Evolutionary conservation across 257 asterid genomes (phyloP).

Genomic region (Nemophila menziesii): DNA sequence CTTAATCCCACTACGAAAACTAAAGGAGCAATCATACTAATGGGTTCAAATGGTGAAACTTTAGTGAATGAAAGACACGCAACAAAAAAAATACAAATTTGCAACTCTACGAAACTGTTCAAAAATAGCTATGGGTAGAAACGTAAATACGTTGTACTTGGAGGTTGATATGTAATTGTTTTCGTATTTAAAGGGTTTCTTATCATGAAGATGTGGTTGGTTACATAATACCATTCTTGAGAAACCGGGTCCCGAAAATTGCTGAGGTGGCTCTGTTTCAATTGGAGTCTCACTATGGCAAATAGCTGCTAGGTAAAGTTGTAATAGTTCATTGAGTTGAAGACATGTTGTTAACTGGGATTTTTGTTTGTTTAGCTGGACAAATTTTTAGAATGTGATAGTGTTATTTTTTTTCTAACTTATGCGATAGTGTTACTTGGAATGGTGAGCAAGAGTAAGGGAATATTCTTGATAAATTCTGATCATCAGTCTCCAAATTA

Average conservation of each 20-base stretch:
- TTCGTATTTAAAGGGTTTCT: constrained; percentile 61
- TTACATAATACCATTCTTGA: constrained; percentile 76
- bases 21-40: constrained; percentile 90
- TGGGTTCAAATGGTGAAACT: constrained; percentile 62
- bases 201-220: constrained; percentile 58
- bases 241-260: constrained; percentile 67
- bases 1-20: constrained; percentile 90
- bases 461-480: no score
- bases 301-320: no score
- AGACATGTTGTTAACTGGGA: no score
- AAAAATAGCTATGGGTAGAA: constrained; percentile 82
- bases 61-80: constrained; percentile 76
- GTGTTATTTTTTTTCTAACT: no score
- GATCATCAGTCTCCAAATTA: no score
- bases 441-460: no score
- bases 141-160: constrained; percentile 69
- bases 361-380: no score
- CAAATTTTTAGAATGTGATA: no score
- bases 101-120: constrained; percentile 96
- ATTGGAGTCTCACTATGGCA: no score
- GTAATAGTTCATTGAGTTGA: no score
- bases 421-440: no score
- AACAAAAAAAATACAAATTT: constrained; percentile 83
- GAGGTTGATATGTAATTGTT: constrained; percentile 75
- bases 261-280: constrained; percentile 38